Evolutionary conservation across 495 filamentous ascomycete species (phyloP).

Genomic region (Cryomyces minteri): DNA sequence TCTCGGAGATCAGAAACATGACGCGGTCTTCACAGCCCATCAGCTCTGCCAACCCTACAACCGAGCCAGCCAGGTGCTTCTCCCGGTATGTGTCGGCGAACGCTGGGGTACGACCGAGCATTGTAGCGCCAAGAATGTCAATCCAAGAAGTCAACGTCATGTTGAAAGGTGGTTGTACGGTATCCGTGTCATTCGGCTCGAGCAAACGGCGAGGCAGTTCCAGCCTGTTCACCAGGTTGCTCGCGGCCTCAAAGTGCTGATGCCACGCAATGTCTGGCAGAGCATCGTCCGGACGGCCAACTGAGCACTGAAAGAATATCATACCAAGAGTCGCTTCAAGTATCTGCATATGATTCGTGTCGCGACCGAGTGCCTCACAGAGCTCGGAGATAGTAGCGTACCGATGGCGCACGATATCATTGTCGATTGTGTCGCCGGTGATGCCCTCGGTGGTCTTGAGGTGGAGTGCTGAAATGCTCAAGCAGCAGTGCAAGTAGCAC

Average conservation of each 20-base stretch:
- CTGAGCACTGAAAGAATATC: conserved; percentile 94
- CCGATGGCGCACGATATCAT: conserved; percentile 85
- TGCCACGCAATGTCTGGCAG: conserved; percentile 93
- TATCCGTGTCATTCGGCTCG: conserved; percentile 30
- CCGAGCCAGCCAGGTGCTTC: conserved; percentile 58
- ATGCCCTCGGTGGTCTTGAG: conserved; percentile 60
- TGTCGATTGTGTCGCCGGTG: conserved; percentile 60
- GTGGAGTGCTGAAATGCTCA: conserved; percentile 91
- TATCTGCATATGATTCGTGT: conserved; percentile 70
- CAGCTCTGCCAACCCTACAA: conserved; percentile 68
- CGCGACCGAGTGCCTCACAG: conserved; percentile 62
- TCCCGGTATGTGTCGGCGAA: conserved; percentile 87
- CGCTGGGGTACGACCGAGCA: conserved; percentile 65
- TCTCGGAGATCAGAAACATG: conserved; percentile 97
- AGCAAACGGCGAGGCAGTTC: conserved; percentile 51
- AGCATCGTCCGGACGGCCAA: conserved; percentile 67
- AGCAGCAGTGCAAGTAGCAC: conserved; percentile 84
- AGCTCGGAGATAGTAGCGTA: conserved; percentile 75
- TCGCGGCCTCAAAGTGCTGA: conserved; percentile 86
- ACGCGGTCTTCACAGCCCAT: conserved; percentile 97
- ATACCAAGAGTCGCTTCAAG: conserved; percentile 88
- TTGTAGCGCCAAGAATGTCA: conserved; percentile 87
- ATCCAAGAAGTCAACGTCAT: conserved; percentile 95
- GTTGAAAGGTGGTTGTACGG: conserved; percentile 66
- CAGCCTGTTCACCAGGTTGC: conserved; percentile 64